These are phyloP conservation scores for Conoideocrella luteorostrata DNA, from an alignment of 2,329 filamentous ascomycete genomes.

Conservation along the genomic window DNA sequence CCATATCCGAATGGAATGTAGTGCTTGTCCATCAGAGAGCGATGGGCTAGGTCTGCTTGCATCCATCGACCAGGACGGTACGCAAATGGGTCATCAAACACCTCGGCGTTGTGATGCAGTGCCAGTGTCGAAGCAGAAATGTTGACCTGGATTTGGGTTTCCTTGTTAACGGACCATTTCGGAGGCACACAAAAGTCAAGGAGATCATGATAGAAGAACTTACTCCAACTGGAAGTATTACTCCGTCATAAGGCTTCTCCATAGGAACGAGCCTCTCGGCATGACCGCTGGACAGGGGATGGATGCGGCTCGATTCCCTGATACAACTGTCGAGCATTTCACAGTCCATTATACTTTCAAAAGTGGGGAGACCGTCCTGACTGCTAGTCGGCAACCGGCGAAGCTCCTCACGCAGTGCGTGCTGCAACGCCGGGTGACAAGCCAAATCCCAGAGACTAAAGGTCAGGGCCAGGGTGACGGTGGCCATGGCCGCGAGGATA, in stretches of 20 bases:
- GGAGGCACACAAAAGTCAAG: too few species aligned
- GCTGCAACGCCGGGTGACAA: not conserved
- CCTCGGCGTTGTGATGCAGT: not conserved
- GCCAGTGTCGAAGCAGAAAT: not conserved
- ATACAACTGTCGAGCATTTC: not conserved
- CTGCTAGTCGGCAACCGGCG: not conserved
- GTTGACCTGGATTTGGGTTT: not conserved
- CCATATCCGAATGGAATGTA: conserved; percentile 1
- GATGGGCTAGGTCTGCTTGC: not conserved
- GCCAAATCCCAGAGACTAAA: not conserved
- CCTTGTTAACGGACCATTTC: too few species aligned
- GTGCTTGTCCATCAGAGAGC: not conserved
- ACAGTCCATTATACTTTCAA: not conserved
- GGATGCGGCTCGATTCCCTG: not conserved
- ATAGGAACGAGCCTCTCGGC: not conserved
- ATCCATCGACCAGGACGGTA: not conserved
- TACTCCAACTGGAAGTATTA: not conserved
- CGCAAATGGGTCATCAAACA: not conserved
- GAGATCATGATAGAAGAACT: too few species aligned
- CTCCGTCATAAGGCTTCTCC: not conserved
- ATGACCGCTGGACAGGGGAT: not conserved
- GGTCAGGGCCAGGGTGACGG: not conserved
- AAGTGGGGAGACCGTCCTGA: not conserved
- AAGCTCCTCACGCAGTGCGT: not conserved
- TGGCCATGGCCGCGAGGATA: not conserved